Evolutionary conservation across 2,329 filamentous ascomycete genomes (phyloP).

Genomic region (Hypomyces rosellus): DNA sequence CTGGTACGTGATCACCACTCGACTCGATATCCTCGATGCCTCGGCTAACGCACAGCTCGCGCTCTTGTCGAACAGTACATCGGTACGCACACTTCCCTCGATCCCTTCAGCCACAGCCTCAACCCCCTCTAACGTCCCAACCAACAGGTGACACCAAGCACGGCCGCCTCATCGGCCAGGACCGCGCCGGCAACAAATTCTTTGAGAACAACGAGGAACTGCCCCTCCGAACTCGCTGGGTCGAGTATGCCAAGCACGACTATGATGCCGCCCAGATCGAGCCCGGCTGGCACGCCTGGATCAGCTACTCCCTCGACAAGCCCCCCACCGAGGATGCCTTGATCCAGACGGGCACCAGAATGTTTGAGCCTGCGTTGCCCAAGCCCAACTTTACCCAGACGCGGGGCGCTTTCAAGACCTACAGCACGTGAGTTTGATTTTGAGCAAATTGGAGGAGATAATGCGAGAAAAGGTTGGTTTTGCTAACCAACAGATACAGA

Average conservation of each 20-base stretch:
- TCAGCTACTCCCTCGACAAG: slow-evolving; percentile 87
- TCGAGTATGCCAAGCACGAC: slow-evolving; percentile 89
- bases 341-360: slow-evolving; percentile 57
- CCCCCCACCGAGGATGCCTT: slow-evolving; percentile 72
- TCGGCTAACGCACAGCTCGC: slow-evolving; percentile 16
- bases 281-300: slow-evolving; percentile 97
- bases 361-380: slow-evolving; percentile 70
- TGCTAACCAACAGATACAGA: slow-evolving; percentile 29
- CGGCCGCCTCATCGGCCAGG: slow-evolving; percentile 75
- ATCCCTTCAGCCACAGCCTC: neutral
- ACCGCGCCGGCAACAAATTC: slow-evolving; percentile 95
- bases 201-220: slow-evolving; percentile 95
- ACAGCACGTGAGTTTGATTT: slow-evolving; percentile 72
- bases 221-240: slow-evolving; percentile 92
- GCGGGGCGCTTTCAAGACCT: slow-evolving; percentile 81
- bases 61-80: slow-evolving; percentile 42
- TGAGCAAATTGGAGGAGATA: neutral
- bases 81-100: slow-evolving; percentile 32
- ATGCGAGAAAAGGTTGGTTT: neutral
- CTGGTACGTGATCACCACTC: slow-evolving; percentile 57
- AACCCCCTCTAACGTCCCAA: neutral
- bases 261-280: slow-evolving; percentile 80
- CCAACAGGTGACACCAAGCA: slow-evolving; percentile 92
- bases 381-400: slow-evolving; percentile 69
- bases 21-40: slow-evolving; percentile 18